Evolutionary conservation across 148 eudicot genomes (phyloP).

Genomic region (Euryodendron excelsum): DNA sequence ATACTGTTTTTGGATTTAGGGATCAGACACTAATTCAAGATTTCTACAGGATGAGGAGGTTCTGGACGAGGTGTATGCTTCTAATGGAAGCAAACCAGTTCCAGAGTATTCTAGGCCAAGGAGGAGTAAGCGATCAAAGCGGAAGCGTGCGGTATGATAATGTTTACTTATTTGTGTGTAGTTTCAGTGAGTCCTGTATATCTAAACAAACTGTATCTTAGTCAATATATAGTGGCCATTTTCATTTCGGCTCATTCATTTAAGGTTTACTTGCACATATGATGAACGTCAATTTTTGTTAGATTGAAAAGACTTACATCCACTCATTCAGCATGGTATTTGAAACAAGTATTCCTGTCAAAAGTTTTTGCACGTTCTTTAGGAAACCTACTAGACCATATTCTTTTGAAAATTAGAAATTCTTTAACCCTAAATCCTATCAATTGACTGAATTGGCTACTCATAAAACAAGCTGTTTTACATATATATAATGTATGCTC

Average conservation of each 20-base stretch:
- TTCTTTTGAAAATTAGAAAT: neutral
- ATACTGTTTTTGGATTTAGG: neutral
- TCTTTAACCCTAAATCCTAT: neutral
- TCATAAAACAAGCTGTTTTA: neutral
- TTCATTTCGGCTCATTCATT: constrained; percentile 32
- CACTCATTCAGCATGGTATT: neutral
- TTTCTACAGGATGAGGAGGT: constrained; percentile 48
- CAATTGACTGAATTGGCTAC: neutral
- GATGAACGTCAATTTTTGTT: constrained; percentile 13
- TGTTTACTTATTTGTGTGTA: constrained; percentile 37
- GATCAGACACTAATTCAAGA: neutral
- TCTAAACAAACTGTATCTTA: constrained; percentile 28
- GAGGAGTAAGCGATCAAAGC: constrained; percentile 89
- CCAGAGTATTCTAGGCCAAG: constrained; percentile 66
- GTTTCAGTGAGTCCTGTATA: constrained; percentile 40
- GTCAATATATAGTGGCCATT: constrained; percentile 46
- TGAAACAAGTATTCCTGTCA: neutral
- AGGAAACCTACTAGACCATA: neutral
- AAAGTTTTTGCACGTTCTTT: neutral
- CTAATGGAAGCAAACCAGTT: constrained; percentile 55
- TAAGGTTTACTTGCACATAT: neutral
- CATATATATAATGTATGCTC: neutral
- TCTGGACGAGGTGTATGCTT: constrained; percentile 66
- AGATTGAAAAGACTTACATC: neutral
- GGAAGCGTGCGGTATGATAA: constrained; percentile 78